Base-by-base conservation (phyloP, 371 early-diverging fungal genomes). In the Conidiobolus incongruus region DNA sequence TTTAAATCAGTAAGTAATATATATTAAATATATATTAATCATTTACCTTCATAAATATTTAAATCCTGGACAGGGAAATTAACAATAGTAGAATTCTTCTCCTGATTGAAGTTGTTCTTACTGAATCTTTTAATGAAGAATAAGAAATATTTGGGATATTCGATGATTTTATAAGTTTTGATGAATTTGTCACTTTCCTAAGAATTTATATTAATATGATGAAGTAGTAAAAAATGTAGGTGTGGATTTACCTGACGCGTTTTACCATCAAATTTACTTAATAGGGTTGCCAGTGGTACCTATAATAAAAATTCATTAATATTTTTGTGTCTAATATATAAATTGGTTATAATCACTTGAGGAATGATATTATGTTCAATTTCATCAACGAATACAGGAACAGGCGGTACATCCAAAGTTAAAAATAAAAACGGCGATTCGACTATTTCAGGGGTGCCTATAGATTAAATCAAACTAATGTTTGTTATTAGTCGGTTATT, bases 71-170 rank as follows among this genome's bases (percentile, higher is more conserved):
- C 77, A 1, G 93, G 86, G 42, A 85, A 95, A 46, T 83, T 90
- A n/a, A 97, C 93, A 52, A 97, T 92, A 2, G 97, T 97, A 0
- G 86, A 90, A 52, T 94, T 94, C 65, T 91, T 91, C 53, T 97
- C 97, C 8, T 55, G 47, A 5, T 69, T 58, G 66, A 80, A 86
- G 48, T 77, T 83, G 59, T 84, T 87, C 54, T 85, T 90, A 5
- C 75, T 71, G 51, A 96, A 90, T 28, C 97, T 67, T 53, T 86
- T 87, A 45, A 92, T 75, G 52, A 86, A 81, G 40, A 95, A 72
- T 29, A 95, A 82, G 12, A 97, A 59, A 52, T 80, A 95, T 22
- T 65, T 61, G 1, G 97, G 97, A 13, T 92, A 63, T 4, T 59
- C 58, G 12, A 62, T 68, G 26, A 95, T 70, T 26, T 67, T 72